Conservation (phyloP, 202 grass and related monocot genomes). For the Carex arenaria region DNA sequence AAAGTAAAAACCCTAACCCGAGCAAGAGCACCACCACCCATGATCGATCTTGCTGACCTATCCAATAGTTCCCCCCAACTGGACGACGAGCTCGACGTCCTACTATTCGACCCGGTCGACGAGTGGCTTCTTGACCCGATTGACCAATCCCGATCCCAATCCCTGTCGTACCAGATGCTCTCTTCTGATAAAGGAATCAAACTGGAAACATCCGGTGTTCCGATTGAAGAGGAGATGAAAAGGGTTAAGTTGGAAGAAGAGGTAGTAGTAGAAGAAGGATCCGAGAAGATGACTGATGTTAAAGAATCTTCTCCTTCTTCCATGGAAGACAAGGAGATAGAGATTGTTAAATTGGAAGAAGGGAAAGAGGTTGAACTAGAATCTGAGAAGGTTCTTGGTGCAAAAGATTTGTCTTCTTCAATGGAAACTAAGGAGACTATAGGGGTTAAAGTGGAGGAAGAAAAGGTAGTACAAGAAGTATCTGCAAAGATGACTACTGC, state of each 20-base stretch:
- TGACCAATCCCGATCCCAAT: neutral
- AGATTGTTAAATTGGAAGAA: neutral
- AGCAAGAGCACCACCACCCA: neutral
- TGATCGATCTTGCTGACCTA: neutral
- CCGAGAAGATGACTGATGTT: neutral
- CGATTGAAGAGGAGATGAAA: constrained; percentile 14
- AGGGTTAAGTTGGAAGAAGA: constrained; percentile 7
- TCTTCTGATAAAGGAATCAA: neutral
- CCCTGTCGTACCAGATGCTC: neutral
- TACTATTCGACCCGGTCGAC: constrained; percentile 19
- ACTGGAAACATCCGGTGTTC: neutral
- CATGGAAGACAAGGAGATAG: neutral
- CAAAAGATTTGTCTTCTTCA: neutral
- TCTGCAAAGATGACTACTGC: neutral
- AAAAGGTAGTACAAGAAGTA: neutral
- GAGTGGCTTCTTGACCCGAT: constrained; percentile 21
- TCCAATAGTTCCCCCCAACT: neutral
- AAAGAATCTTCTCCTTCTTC: neutral
- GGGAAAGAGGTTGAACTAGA: neutral
- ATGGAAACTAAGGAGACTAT: neutral
- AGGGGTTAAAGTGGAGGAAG: neutral
- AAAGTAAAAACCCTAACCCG: neutral
- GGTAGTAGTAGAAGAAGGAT: neutral
- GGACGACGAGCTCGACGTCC: constrained; percentile 4
- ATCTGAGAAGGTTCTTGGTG: neutral